Percentiles rank a stretch among this genome's conserved stretches.
These are phyloP conservation scores for Letharia columbiana DNA, from an alignment of 495 filamentous ascomycete species.

Conservation along the genomic window DNA sequence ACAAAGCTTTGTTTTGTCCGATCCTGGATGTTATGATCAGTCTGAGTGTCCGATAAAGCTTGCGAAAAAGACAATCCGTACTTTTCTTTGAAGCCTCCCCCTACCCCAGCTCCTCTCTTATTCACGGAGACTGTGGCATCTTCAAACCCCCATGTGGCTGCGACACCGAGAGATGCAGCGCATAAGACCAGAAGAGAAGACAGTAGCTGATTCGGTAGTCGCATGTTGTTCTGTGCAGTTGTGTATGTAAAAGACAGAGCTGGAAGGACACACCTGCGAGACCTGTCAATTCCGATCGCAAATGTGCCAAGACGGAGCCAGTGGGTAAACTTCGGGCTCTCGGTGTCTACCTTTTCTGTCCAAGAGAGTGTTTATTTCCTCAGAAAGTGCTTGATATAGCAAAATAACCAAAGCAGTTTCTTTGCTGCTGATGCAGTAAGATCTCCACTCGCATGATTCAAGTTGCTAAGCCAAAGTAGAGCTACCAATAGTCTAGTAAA, in stretches of 20 bases:
- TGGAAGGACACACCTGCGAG: conserved; percentile 4
- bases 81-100: conserved; percentile 62
- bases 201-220: conserved; percentile 3
- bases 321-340: conserved; percentile 5
- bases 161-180: conserved; percentile 28
- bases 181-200: conserved; percentile 29
- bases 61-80: conserved; percentile 33
- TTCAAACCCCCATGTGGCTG: conserved; percentile 75
- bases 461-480: background rate
- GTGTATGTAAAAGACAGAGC: background rate
- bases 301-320: background rate
- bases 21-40: conserved; percentile 42
- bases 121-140: conserved; percentile 75
- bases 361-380: background rate
- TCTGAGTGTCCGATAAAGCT: background rate
- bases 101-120: conserved; percentile 58
- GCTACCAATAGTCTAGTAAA: background rate
- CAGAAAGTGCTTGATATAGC: background rate
- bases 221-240: conserved; percentile 17
- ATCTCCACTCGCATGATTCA: background rate
- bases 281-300: conserved; percentile 1
- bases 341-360: background rate
- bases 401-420: background rate
- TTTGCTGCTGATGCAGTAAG: background rate
- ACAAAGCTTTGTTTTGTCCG: conserved; percentile 50